Evolutionary conservation across 306 rosid species (phyloP).

Genomic region (Vicia faba): DNA sequence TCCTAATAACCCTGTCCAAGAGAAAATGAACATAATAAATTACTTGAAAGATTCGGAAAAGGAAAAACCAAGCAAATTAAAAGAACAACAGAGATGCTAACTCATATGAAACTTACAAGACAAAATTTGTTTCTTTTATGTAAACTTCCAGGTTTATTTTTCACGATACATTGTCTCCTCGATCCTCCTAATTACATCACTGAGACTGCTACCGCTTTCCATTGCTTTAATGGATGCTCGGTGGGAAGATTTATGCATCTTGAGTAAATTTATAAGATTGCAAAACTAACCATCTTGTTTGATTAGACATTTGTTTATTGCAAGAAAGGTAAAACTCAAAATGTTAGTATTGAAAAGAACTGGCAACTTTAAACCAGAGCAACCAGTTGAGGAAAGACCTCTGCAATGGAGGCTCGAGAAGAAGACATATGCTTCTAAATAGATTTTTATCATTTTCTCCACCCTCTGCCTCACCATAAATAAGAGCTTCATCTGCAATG

Average conservation of each 20-base stretch:
- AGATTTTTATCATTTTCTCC: conserved; percentile 98
- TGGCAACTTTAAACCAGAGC: conserved; percentile 28
- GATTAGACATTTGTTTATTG: conserved; percentile 83
- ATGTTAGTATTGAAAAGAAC: conserved; percentile 10
- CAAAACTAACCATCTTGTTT: conserved; percentile 95
- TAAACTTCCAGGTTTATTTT: too few relatives aligned
- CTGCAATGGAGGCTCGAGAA: conserved; percentile 77
- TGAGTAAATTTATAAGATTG: conserved; percentile 94
- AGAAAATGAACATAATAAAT: too few relatives aligned
- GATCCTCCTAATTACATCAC: conserved; percentile 75
- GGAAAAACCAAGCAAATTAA: too few relatives aligned
- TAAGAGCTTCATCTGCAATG: conserved; percentile 93
- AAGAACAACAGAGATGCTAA: too few relatives aligned
- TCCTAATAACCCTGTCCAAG: too few relatives aligned
- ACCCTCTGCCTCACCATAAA: conserved; percentile 96
- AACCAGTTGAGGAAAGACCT: conserved; percentile 55
- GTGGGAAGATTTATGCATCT: conserved; percentile 83
- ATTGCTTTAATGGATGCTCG: conserved; percentile 87
- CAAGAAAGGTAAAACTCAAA: conserved; percentile 27
- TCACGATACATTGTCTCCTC: conserved; percentile 67
- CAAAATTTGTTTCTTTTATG: too few relatives aligned
- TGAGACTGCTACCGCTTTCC: conserved; percentile 72
- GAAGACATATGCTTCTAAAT: conserved; percentile 73
- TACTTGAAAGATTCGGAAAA: too few relatives aligned
- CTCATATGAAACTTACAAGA: too few relatives aligned